Base-by-base conservation (phyloP, 2,329 filamentous ascomycete genomes). In the Exophiala viscosa region DNA sequence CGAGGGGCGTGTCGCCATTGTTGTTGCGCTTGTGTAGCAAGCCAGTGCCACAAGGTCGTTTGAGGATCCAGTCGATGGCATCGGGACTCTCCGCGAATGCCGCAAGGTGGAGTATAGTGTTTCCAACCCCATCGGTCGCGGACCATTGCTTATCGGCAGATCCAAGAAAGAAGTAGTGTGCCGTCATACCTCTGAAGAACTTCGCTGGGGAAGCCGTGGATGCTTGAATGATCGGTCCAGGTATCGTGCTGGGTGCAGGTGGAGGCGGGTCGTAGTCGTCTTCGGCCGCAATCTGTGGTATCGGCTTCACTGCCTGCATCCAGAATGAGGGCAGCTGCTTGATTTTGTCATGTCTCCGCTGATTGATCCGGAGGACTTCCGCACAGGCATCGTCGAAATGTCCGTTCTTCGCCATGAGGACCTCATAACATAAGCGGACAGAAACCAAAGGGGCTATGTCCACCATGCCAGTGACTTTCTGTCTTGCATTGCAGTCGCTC, bases 1-100 rank as follows among this genome's bases (percentile, higher is more conserved):
- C 68, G 5, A 67, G 50, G 1, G 68, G 66, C 14, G 66, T 71
- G 43, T 67, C 62, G n/a, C 65, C 64, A 35, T 66, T 48, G 34
- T 59, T 44, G 52, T 70, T 66, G 14, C 67, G 60, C 17, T 55
- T 57, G 10, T 31, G 52, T 9, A 45, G 39, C 11, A 66, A 43
- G 0, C 40, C 15, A 49, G 15, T 3, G 14, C 48, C 18, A 32
- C 33, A 34, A 47, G 52, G 14, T 46, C 63, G 64, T 13, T 62
- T 31, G 38, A 69, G 45, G 36, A 70, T 55, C 67, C 64, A 70
- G 46, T 4, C 33, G 40, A 55, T 57, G 50, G 59, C 62, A 17
- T 57, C 48, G 20, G 56, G 61, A 40, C 62, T 60, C 5, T 59
- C 43, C 33, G 60, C 15, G 38, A 41, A 58, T 38, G 63, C 62